Conservation (phyloP, 148 eudicot genomes). For the Chenopodium formosanum region DNA sequence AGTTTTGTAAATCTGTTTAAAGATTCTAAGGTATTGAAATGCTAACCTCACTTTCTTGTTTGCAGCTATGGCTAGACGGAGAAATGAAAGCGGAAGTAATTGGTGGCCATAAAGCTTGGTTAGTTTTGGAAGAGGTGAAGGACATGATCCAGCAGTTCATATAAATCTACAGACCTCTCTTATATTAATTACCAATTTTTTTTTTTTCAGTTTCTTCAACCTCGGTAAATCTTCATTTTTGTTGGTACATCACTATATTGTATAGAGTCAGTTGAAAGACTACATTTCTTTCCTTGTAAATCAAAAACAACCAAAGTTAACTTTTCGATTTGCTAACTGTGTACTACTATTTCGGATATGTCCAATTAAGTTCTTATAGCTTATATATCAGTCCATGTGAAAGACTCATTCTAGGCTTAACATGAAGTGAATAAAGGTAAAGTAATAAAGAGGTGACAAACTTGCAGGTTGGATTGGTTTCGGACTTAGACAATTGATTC, state of each 20-base stretch:
- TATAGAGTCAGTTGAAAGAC: slow-evolving; percentile 8
- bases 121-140: slow-evolving; percentile 85
- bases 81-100: slow-evolving; percentile 96
- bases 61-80: slow-evolving; percentile 92
- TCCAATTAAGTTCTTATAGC: not conserved
- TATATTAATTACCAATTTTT: not conserved
- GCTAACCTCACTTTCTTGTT: not conserved
- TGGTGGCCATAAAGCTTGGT: slow-evolving; percentile 96
- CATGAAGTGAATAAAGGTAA: too few relatives aligned
- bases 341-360: too few relatives aligned
- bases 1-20: not conserved
- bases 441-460: not conserved
- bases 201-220: not conserved
- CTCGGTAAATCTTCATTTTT: slow-evolving; percentile 6
- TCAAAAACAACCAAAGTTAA: not conserved
- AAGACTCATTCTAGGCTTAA: too few relatives aligned
- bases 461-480: too few relatives aligned
- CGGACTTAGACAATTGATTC: not conserved
- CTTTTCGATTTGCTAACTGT: not conserved
- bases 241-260: slow-evolving; percentile 16
- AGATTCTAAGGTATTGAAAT: not conserved
- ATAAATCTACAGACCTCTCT: slow-evolving; percentile 18
- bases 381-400: not conserved
- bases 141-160: slow-evolving; percentile 70
- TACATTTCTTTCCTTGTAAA: slow-evolving; percentile 15